A percentile compares a stretch with the other conserved stretches of the same genome.
These are phyloP conservation scores for Cenchrus americanus DNA, from an alignment of 176 grass and related monocot species.

Conservation along the genomic window DNA sequence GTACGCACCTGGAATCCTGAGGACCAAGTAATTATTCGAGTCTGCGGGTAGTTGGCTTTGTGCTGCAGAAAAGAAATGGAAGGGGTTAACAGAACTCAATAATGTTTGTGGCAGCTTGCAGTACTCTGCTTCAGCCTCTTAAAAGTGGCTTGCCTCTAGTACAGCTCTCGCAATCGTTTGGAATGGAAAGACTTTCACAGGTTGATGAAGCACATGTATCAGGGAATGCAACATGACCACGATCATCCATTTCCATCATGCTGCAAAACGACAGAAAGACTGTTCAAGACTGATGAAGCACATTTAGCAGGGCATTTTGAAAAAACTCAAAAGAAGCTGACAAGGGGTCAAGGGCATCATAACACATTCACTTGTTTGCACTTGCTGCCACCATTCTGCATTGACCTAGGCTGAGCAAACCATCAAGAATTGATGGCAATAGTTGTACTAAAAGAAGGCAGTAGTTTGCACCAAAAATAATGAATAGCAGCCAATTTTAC, in stretches of 20 bases:
- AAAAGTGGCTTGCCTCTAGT: constrained; percentile 26
- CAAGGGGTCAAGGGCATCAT: background rate
- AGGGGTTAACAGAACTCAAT: background rate
- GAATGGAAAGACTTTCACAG: background rate
- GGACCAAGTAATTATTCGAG: background rate
- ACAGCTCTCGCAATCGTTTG: background rate
- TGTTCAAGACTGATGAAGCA: background rate
- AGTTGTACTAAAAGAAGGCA: background rate
- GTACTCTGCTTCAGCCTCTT: constrained; percentile 23
- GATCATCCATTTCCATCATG: constrained; percentile 20
- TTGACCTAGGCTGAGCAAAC: background rate
- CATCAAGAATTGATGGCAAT: constrained; percentile 1
- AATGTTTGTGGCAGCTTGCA: background rate
- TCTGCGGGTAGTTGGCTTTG: background rate
- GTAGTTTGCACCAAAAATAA: background rate
- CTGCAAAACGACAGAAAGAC: constrained; percentile 4
- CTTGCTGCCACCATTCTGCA: background rate
- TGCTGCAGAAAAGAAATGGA: background rate
- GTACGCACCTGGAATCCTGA: constrained; percentile 28
- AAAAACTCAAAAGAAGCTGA: background rate
- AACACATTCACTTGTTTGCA: background rate
- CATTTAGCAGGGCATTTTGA: background rate
- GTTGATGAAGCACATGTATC: background rate
- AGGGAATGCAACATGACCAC: background rate
- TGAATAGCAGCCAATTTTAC: background rate